These are phyloP conservation scores for Selaginella tamariscina DNA, from an alignment of 75 land plant genomes.

Conservation along the genomic window DNA sequence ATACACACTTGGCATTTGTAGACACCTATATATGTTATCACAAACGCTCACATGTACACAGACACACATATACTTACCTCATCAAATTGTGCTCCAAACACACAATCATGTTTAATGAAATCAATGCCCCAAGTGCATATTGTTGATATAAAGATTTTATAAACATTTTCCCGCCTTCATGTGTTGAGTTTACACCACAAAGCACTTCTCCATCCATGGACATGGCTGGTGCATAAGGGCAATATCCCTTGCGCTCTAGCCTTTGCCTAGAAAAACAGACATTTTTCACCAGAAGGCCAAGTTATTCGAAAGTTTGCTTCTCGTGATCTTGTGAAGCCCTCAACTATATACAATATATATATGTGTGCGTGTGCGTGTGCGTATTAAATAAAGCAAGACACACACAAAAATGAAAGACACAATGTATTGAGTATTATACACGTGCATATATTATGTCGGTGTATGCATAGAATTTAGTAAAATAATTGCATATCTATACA, in stretches of 20 bases:
- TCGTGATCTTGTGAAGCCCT: no score
- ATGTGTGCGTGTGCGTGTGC: no score
- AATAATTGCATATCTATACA: no score
- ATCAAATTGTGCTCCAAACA: slow-evolving; percentile 50
- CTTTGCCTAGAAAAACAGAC: not conserved
- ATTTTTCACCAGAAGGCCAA: no score
- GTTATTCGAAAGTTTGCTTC: not conserved
- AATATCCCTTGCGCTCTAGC: slow-evolving; percentile 71
- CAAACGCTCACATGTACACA: no score
- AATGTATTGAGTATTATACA: no score
- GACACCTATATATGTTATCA: no score
- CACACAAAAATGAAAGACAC: no score
- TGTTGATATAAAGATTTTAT: slow-evolving; percentile 67
- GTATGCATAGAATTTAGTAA: not conserved
- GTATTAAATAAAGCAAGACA: no score
- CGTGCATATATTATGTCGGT: no score
- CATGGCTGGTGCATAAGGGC: slow-evolving; percentile 53
- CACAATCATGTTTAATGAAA: slow-evolving; percentile 84
- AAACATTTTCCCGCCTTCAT: slow-evolving; percentile 71
- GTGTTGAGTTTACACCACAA: slow-evolving; percentile 49
- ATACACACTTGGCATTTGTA: no score
- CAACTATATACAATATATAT: no score
- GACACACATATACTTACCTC: slow-evolving; percentile 46
- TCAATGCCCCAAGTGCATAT: slow-evolving; percentile 97
- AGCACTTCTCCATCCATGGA: slow-evolving; percentile 71